phyloP scores from a whole-genome alignment of 2,329 filamentous ascomycete species.

The Penicillium glabrum region DNA sequence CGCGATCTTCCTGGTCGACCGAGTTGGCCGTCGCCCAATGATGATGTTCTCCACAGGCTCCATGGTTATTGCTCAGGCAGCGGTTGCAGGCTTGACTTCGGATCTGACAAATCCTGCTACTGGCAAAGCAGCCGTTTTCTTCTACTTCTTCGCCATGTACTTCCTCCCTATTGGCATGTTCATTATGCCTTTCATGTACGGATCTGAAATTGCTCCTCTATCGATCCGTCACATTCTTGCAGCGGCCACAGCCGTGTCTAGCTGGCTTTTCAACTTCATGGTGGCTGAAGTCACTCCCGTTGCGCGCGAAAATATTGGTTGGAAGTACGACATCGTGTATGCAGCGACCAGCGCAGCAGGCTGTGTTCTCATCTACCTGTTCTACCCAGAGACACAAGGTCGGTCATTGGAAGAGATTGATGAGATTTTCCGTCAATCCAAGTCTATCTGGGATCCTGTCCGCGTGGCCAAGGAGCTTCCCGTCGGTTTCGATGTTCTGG shows the following conservation, averaged over 20 bases:
- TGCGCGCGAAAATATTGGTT: slow-evolving; percentile 1
- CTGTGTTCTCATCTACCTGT: slow-evolving; percentile 11
- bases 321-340: slow-evolving; percentile 10
- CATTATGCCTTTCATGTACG: slow-evolving; percentile 14
- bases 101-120: slow-evolving; percentile 1
- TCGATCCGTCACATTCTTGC: slow-evolving; percentile 4
- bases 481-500: neutral
- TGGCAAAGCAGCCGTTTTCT: slow-evolving; percentile 7
- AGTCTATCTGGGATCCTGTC: slow-evolving; percentile 8
- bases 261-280: slow-evolving; percentile 13
- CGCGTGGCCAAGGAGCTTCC: slow-evolving; percentile 6
- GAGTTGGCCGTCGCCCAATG: slow-evolving; percentile 6
- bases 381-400: slow-evolving; percentile 16
- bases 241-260: neutral
- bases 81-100: slow-evolving; percentile 7
- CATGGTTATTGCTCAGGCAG: slow-evolving; percentile 4
- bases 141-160: slow-evolving; percentile 9
- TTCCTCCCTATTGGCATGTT: slow-evolving; percentile 10
- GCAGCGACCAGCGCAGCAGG: slow-evolving; percentile 4
- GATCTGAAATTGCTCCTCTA: slow-evolving; percentile 6
- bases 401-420: slow-evolving; percentile 16
- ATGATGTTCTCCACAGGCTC: slow-evolving; percentile 5
- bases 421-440: slow-evolving; percentile 8
- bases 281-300: slow-evolving; percentile 9
- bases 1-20: slow-evolving; percentile 7